A percentile compares a stretch with the other conserved stretches of the same genome.
Conservation (phyloP, 2,329 filamentous ascomycete genomes). For the Coniella vitis region DNA sequence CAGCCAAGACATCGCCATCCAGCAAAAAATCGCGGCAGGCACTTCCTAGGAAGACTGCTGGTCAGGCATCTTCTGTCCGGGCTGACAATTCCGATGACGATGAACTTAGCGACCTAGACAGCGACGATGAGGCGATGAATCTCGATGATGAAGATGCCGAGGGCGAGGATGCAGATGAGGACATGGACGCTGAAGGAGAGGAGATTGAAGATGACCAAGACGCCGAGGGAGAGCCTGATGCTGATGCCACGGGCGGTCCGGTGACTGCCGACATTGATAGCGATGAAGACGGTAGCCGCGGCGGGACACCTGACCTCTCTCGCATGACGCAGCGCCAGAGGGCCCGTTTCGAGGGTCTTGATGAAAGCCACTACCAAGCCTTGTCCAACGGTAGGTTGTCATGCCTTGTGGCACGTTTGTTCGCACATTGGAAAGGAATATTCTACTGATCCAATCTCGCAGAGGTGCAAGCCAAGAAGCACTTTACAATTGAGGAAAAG, state of each 20-base stretch:
- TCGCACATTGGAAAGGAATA: not conserved
- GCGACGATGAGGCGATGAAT: slow-evolving; percentile 43
- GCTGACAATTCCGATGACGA: slow-evolving; percentile 46
- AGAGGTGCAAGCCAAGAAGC: slow-evolving; percentile 58
- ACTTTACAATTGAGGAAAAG: slow-evolving; percentile 54
- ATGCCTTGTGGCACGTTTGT: not conserved
- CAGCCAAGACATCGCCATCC: slow-evolving; percentile 24
- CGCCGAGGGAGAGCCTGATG: slow-evolving; percentile 29
- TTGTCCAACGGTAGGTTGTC: slow-evolving; percentile 48
- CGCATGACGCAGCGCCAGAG: slow-evolving; percentile 57
- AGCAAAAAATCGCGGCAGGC: slow-evolving; percentile 30
- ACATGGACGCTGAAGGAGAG: slow-evolving; percentile 32
- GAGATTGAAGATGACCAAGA: slow-evolving; percentile 32
- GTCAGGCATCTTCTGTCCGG: slow-evolving; percentile 23
- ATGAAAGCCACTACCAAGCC: slow-evolving; percentile 50
- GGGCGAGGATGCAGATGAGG: slow-evolving; percentile 30
- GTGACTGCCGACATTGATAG: slow-evolving; percentile 31
- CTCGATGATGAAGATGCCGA: slow-evolving; percentile 27
- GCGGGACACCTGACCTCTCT: slow-evolving; percentile 45
- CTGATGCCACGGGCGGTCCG: slow-evolving; percentile 24
- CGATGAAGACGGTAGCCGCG: slow-evolving; percentile 39
- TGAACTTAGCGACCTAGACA: slow-evolving; percentile 50
- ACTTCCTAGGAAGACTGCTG: slow-evolving; percentile 17
- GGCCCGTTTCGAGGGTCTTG: slow-evolving; percentile 49
- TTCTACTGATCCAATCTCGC: not conserved